Conservation (phyloP, 495 filamentous ascomycete species). For the Talaromyces adpressus region DNA sequence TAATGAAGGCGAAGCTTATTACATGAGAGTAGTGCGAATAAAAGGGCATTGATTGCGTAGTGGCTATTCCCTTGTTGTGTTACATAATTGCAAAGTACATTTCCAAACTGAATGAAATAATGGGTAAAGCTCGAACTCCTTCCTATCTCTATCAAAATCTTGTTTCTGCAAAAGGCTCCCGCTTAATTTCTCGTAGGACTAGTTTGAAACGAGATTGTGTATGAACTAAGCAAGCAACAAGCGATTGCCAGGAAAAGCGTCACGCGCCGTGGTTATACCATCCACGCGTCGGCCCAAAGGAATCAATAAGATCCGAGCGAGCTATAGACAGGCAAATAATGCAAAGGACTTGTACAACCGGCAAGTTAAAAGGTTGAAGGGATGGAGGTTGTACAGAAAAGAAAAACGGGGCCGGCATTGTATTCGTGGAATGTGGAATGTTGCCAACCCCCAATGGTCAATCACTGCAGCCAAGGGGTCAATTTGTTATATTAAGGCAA, state of each 20-base stretch:
- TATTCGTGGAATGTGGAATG: constrained; percentile 1
- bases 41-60: background rate
- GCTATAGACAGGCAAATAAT: background rate
- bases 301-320: background rate
- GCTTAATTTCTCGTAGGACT: background rate
- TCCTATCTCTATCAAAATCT: background rate
- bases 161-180: background rate
- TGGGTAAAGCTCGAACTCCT: background rate
- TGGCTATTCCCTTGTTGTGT: background rate
- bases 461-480: background rate
- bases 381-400: background rate
- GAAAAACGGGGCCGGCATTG: background rate
- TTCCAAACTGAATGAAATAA: background rate
- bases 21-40: background rate
- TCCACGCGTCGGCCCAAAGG: background rate
- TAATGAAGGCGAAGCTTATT: background rate
- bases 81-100: background rate
- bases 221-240: background rate
- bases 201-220: background rate
- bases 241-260: background rate
- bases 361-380: background rate
- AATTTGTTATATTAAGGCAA: background rate
- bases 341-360: background rate
- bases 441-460: background rate
- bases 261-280: background rate